Evolutionary conservation across 2,329 filamentous ascomycete genomes (phyloP).

Genomic region (Venturia aucupariae): DNA sequence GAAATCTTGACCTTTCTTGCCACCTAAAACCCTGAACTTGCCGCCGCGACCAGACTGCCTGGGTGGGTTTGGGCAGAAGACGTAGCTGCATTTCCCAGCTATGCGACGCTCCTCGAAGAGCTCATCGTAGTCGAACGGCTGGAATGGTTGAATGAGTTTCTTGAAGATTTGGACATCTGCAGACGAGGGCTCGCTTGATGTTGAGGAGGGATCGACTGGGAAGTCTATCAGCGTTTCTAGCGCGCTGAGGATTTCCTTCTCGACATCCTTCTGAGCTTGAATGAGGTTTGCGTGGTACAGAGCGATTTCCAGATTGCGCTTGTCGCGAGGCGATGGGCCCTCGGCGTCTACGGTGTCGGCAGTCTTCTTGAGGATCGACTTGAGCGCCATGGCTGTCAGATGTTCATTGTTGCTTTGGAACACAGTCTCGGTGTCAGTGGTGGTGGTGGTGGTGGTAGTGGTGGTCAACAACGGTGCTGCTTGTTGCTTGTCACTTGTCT

Average conservation of each 20-base stretch:
- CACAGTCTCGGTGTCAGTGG: no score
- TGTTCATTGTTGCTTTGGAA: background rate
- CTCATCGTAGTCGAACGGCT: slow-evolving; percentile 81
- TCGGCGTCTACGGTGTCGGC: slow-evolving; percentile 20
- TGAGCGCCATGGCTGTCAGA: slow-evolving; percentile 27
- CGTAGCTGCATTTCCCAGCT: slow-evolving; percentile 72
- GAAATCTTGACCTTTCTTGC: slow-evolving; percentile 45
- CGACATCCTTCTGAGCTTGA: slow-evolving; percentile 70
- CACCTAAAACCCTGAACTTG: slow-evolving; percentile 59
- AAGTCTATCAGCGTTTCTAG: slow-evolving; percentile 63
- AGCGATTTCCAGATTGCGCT: slow-evolving; percentile 52
- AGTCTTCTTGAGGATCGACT: slow-evolving; percentile 38
- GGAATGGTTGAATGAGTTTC: slow-evolving; percentile 60
- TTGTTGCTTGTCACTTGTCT: no score
- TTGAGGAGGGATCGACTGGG: slow-evolving; percentile 37
- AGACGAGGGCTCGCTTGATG: slow-evolving; percentile 35
- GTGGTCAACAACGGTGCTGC: no score
- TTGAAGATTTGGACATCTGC: slow-evolving; percentile 59
- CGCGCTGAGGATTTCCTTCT: slow-evolving; percentile 61
- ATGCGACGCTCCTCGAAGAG: slow-evolving; percentile 84
- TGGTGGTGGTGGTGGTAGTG: no score
- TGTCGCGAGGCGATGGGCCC: slow-evolving; percentile 9
- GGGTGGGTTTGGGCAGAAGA: slow-evolving; percentile 62
- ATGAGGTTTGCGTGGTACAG: slow-evolving; percentile 74
- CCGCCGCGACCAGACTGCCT: slow-evolving; percentile 40